These are phyloP conservation scores for Saturnispora ahearnii DNA, from an alignment of 805 yeast genomes.

Conservation along the genomic window DNA sequence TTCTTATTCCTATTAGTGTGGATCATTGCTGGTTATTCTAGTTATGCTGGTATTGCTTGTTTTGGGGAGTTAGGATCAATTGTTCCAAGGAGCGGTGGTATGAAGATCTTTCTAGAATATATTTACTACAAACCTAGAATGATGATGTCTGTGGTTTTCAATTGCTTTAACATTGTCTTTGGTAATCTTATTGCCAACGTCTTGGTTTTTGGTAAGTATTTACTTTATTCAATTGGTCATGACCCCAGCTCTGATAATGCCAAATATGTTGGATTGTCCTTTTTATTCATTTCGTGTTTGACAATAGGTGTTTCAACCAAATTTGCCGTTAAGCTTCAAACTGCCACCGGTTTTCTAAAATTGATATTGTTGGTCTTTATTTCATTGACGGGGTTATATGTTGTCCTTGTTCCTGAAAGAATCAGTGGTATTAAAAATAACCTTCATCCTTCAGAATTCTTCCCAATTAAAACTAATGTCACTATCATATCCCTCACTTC, in stretches of 20 bases:
- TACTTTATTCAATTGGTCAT: slow-evolving; percentile 36
- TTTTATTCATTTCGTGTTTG: slow-evolving; percentile 29
- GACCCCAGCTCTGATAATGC: slow-evolving; percentile 28
- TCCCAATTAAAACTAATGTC: slow-evolving; percentile 24
- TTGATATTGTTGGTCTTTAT: slow-evolving; percentile 44
- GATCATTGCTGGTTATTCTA: slow-evolving; percentile 50
- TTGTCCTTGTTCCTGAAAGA: slow-evolving; percentile 39
- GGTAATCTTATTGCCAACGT: slow-evolving; percentile 46
- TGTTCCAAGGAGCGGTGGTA: slow-evolving; percentile 69
- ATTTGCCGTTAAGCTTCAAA: slow-evolving; percentile 54
- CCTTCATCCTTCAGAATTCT: slow-evolving; percentile 26
- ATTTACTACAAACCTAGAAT: slow-evolving; percentile 53
- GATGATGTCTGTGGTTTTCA: slow-evolving; percentile 39
- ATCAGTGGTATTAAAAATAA: slow-evolving; percentile 37
- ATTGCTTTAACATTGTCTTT: slow-evolving; percentile 38
- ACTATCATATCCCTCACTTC: slow-evolving; percentile 37
- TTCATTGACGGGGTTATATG: slow-evolving; percentile 51
- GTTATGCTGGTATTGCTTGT: slow-evolving; percentile 59
- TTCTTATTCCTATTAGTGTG: slow-evolving; percentile 52
- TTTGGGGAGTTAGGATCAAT: slow-evolving; percentile 64
- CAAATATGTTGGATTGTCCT: slow-evolving; percentile 33
- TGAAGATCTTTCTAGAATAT: slow-evolving; percentile 62
- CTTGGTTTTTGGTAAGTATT: slow-evolving; percentile 47
- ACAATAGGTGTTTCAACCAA: slow-evolving; percentile 53
- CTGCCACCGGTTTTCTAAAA: slow-evolving; percentile 54